Evolutionary conservation across 441 rosid genomes (phyloP).

Genomic region (Eutrema salsugineum): DNA sequence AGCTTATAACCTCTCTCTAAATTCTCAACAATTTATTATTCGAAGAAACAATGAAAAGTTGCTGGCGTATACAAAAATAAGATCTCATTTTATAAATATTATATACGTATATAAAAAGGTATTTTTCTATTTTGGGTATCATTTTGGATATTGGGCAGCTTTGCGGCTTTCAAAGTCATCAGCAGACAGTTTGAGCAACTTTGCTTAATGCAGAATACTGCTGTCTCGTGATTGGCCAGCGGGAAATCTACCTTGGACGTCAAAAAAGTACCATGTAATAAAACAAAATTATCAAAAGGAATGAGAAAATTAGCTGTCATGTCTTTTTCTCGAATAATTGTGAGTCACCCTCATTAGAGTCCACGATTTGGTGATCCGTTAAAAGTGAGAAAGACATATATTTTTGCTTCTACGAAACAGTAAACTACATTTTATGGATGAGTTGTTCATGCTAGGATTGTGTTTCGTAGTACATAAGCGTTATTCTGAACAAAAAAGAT

Average conservation of each 20-base stretch:
- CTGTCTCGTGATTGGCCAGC: not conserved
- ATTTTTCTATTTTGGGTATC: conserved; percentile 3
- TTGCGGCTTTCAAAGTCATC: not conserved
- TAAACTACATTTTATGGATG: not conserved
- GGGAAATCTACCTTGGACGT: not conserved
- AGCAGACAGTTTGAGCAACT: not conserved
- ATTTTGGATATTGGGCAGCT: not conserved
- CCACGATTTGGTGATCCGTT: not conserved
- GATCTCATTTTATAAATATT: not conserved
- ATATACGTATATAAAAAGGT: not conserved
- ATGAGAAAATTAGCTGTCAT: not conserved
- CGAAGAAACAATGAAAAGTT: not conserved
- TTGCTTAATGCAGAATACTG: not conserved
- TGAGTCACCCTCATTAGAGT: not conserved
- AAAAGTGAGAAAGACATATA: not conserved
- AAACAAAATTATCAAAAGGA: not conserved
- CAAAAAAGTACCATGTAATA: not conserved
- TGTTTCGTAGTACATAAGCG: not conserved
- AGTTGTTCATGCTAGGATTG: not conserved
- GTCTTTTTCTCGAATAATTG: not conserved
- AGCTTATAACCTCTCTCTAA: not conserved
- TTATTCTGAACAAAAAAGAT: not conserved
- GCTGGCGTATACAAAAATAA: not conserved
- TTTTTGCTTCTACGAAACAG: not conserved
- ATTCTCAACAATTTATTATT: not conserved